A percentile compares a stretch with the other conserved stretches of the same genome.
These are phyloP conservation scores for Pistacia vera DNA, from an alignment of 345 rosid species.

Conservation along the genomic window DNA sequence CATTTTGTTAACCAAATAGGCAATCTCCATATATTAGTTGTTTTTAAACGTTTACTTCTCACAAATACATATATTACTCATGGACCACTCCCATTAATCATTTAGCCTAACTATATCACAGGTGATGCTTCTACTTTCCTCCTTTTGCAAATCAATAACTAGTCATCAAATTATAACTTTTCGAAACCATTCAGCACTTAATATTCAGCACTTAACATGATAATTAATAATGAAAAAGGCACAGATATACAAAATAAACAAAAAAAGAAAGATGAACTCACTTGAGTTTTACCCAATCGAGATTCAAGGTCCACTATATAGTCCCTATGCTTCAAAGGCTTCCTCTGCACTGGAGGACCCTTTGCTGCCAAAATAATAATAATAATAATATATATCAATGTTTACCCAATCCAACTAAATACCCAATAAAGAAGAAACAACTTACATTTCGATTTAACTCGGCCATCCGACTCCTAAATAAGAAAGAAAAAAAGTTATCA, in stretches of 20 bases:
- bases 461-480: conserved; percentile 65
- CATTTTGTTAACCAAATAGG: neutral
- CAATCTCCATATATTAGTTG: neutral
- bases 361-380: conserved; percentile 47
- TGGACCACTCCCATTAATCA: neutral
- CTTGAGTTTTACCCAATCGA: conserved; percentile 97
- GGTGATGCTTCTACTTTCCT: neutral
- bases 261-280: conserved; percentile 16
- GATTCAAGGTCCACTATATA: conserved; percentile 95
- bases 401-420: conserved; percentile 8
- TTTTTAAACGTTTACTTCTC: neutral
- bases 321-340: conserved; percentile 96
- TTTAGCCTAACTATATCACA: neutral
- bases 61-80: no score
- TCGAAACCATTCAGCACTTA: neutral
- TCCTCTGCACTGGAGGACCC: conserved; percentile 92
- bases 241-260: no score
- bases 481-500: neutral
- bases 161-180: neutral
- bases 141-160: neutral
- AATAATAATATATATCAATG: neutral
- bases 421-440: neutral
- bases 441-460: conserved; percentile 77
- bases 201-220: neutral
- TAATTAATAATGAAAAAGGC: neutral